phyloP scores from a whole-genome alignment of 805 yeast species.

The Danielia oregonensis region DNA sequence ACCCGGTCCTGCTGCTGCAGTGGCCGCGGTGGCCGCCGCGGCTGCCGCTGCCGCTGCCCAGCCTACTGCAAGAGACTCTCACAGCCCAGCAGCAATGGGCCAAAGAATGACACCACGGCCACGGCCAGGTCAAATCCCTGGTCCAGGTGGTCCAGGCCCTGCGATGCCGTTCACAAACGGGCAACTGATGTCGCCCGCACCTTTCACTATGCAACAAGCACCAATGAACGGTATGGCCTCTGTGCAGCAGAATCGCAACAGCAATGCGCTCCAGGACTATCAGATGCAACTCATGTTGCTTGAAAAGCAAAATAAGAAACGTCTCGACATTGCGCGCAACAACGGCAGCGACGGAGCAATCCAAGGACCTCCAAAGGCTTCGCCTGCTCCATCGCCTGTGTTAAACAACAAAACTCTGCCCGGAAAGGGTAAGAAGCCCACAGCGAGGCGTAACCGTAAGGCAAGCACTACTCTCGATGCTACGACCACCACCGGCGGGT shows the following conservation, averaged over 20 bases:
- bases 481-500: conserved; percentile 8
- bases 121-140: conserved; percentile 4
- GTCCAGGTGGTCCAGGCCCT: conserved; percentile 3
- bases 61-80: conserved; percentile 3
- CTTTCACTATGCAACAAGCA: conserved; percentile 1
- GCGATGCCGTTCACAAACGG: conserved; percentile 3
- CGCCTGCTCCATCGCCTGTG: conserved; percentile 33
- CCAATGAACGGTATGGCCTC: background rate
- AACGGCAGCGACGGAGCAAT: conserved; percentile 15
- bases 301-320: conserved; percentile 72
- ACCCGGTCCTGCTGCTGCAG: conserved; percentile 11
- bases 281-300: conserved; percentile 73
- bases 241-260: conserved; percentile 24
- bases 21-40: conserved; percentile 6
- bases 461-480: conserved; percentile 19
- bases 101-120: background rate
- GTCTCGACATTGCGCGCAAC: conserved; percentile 52
- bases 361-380: conserved; percentile 13
- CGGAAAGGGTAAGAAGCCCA: conserved; percentile 30
- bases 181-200: background rate
- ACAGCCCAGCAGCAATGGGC: conserved; percentile 6
- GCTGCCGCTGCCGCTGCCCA: conserved; percentile 9
- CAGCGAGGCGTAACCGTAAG: conserved; percentile 31
- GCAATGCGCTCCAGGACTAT: conserved; percentile 71
- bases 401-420: conserved; percentile 36